Percentiles rank a stretch among this genome's conserved stretches.
Evolutionary conservation across 2,329 filamentous ascomycete genomes (phyloP).

Genomic region (Dactylellina parvicollis): DNA sequence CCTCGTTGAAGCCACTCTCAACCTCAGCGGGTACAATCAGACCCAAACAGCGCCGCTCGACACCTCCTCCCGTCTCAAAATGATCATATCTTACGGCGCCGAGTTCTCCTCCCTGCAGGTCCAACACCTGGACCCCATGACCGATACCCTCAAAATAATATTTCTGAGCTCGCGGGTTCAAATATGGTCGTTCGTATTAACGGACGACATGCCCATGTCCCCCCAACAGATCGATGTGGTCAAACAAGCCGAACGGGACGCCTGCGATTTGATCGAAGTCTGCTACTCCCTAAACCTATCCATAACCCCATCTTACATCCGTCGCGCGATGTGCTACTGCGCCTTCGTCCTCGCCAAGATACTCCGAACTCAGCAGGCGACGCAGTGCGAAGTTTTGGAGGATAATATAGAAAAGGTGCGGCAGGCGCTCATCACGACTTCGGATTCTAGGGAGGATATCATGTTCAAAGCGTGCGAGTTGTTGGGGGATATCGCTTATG

Average conservation of each 20-base stretch:
- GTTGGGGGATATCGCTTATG: conserved; percentile 20
- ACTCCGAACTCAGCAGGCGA: conserved; percentile 25
- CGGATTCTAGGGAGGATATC: conserved; percentile 29
- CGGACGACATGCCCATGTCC: conserved; percentile 15
- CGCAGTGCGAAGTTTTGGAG: conserved; percentile 29
- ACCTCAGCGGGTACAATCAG: conserved; percentile 9
- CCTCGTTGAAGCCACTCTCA: conserved; percentile 11
- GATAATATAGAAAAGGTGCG: conserved; percentile 34
- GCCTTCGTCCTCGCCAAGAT: conserved; percentile 25
- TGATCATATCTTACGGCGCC: conserved; percentile 15
- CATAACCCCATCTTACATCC: conserved; percentile 20
- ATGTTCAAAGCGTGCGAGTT: conserved; percentile 31
- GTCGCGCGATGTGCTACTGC: conserved; percentile 30
- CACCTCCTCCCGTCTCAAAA: conserved; percentile 14
- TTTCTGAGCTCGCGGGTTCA: conserved; percentile 16
- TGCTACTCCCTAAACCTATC: conserved; percentile 37
- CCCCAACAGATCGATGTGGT: conserved; percentile 16
- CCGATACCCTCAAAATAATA: conserved; percentile 16
- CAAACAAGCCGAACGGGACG: conserved; percentile 27
- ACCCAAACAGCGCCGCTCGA: neutral
- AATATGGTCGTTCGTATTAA: conserved; percentile 16
- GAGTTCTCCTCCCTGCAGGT: conserved; percentile 17
- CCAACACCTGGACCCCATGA: conserved; percentile 20
- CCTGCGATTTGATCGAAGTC: conserved; percentile 30
- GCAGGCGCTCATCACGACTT: conserved; percentile 24